Evolutionary conservation across 495 filamentous ascomycete genomes (phyloP), one percentile per base, ranked within the genome.

Genomic region (Aspergillus biplanus): DNA sequence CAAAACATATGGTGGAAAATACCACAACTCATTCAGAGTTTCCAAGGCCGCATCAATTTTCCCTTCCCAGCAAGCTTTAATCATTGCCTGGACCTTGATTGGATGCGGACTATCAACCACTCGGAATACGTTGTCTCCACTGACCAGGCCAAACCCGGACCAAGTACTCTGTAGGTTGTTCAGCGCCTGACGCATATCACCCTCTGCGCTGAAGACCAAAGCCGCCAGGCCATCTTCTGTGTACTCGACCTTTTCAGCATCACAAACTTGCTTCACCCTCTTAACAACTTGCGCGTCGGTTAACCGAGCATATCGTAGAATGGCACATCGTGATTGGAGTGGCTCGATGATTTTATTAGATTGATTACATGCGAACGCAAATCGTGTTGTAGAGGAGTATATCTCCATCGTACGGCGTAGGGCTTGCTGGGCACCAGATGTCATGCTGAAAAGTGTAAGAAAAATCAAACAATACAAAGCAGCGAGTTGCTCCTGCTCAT

Each of bases 321-420:
- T 98, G 5, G 95, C 95, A 71, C 95, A 99, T 58, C 95, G 87
- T 12, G 92, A 97, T 75, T 99, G 95, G 47, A 99, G 80, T 8
- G 95, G 96, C 75, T 99, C 95, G 78, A 99, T 99, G 74, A 99
- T 98, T 79, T 98, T 99, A 80, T 98, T 99, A 60, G 89, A 93
- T 75, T 96, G 92, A 75, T 99, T 99, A 82, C 96, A 98, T 8
- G 95, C 95, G 69, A 99, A 98, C 0, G 95, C 96, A 75, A 99
- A 99, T 63, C 95, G 87, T 33, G 95, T 99, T 1, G 95, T 99
- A 35, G 91, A 87, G 13, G 90, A 93, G 80, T 99, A 98, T 66
- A 99, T 99, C 79, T 99, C 95, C 95, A 99, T 99, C 2, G 95
- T 99, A 37, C 95, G 85, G 21, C 95, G 89, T 31, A 99, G 84